phyloP scores from a whole-genome alignment of 805 yeast species.

The Nakazawaea sp. region DNA sequence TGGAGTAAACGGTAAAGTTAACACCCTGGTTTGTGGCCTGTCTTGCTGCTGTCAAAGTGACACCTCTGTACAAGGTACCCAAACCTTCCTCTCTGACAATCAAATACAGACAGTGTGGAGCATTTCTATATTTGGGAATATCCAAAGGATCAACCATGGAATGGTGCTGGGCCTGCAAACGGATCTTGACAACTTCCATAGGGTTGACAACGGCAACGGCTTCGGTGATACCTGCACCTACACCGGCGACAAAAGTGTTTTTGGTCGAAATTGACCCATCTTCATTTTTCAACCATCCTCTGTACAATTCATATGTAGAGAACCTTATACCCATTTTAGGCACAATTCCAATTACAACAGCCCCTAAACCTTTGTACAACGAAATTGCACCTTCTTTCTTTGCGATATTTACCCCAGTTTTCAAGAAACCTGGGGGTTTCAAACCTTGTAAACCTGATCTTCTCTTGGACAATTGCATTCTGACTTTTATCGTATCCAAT shows the following conservation, averaged over 20 bases:
- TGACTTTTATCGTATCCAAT: constrained; percentile 93
- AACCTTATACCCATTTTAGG: constrained; percentile 98
- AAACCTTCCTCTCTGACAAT: constrained; percentile 90
- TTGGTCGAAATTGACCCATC: constrained; percentile 66
- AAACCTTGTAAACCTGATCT: constrained; percentile 25
- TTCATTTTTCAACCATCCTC: constrained; percentile 53
- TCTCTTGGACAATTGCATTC: constrained; percentile 87
- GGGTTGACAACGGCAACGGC: constrained; percentile 94
- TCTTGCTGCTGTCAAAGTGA: constrained; percentile 90
- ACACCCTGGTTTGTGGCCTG: constrained; percentile 99
- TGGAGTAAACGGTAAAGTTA: constrained; percentile 91
- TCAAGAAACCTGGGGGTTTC: constrained; percentile 80
- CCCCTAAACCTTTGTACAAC: constrained; percentile 92
- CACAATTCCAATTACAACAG: constrained; percentile 94
- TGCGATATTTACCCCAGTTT: constrained; percentile 74
- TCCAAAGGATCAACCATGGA: constrained; percentile 79
- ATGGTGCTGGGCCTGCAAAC: constrained; percentile 93
- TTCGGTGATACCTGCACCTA: constrained; percentile 95
- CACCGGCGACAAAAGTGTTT: constrained; percentile 84
- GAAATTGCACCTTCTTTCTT: constrained; percentile 78
- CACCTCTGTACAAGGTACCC: constrained; percentile 87
- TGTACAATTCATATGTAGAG: constrained; percentile 87
- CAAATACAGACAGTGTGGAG: constrained; percentile 82
- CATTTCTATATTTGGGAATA: constrained; percentile 83
- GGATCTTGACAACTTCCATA: constrained; percentile 93